A percentile compares a stretch with the other conserved stretches of the same genome.
Conservation (phyloP, 345 rosid species). For the Syzygium jambos region DNA sequence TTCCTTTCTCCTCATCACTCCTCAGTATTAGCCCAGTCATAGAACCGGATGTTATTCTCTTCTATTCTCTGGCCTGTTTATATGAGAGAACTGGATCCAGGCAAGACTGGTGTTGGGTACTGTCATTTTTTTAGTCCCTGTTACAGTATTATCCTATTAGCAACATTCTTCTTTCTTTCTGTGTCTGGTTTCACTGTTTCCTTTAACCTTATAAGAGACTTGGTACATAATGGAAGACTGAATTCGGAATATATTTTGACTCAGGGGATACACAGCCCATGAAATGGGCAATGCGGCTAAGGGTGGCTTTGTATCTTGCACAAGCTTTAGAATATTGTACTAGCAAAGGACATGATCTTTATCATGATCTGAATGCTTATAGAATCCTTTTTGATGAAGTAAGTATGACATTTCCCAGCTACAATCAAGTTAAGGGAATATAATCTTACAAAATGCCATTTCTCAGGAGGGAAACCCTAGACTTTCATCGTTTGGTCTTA, state of each 20-base stretch:
- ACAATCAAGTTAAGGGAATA: not conserved
- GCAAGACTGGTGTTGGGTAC: not conserved
- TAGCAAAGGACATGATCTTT: slow-evolving; percentile 75
- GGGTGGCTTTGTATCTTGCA: slow-evolving; percentile 90
- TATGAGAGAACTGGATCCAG: not conserved
- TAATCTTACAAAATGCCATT: not conserved
- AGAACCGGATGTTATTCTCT: not conserved
- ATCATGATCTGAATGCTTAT: slow-evolving; percentile 93
- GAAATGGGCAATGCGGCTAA: slow-evolving; percentile 95
- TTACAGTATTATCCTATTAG: not conserved
- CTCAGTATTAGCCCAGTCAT: not conserved
- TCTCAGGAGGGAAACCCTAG: slow-evolving; percentile 84
- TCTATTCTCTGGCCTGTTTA: not conserved
- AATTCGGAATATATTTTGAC: slow-evolving; percentile 2
- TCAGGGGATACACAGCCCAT: slow-evolving; percentile 93
- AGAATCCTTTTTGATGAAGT: slow-evolving; percentile 89
- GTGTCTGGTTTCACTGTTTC: not conserved
- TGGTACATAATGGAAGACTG: not conserved
- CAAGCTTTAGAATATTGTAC: slow-evolving; percentile 93
- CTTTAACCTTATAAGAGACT: not conserved
- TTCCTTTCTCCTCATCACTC: not conserved
- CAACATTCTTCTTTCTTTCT: not conserved
- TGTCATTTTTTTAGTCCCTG: not conserved
- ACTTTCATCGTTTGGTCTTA: slow-evolving; percentile 86
- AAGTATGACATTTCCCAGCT: slow-evolving; percentile 2